Percentiles rank a stretch among this genome's conserved stretches.
Conservation (phyloP, 2,329 filamentous ascomycete species). For the Colletotrichum higginsianum region DNA sequence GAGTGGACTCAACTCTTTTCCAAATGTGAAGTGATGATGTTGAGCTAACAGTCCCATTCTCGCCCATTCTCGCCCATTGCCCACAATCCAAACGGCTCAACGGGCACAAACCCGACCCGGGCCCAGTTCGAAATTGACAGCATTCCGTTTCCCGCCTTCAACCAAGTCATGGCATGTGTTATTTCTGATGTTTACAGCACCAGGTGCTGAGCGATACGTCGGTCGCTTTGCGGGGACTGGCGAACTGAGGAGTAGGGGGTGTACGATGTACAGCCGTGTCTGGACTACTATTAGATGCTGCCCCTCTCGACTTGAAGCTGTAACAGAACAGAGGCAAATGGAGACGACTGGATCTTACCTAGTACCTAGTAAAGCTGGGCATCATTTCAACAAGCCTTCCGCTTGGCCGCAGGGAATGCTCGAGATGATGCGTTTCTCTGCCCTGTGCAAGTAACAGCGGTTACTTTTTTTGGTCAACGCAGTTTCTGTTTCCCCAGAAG, state of each 20-base stretch:
- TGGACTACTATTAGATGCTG: neutral
- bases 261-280: neutral
- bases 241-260: neutral
- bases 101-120: neutral
- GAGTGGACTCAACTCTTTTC: constrained; percentile 34
- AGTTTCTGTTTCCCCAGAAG: neutral
- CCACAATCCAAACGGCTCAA: neutral
- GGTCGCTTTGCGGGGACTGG: constrained; percentile 10
- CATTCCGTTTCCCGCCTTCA: constrained; percentile 37
- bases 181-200: neutral
- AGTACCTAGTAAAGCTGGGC: neutral
- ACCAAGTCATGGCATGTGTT: constrained; percentile 31
- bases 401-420: constrained; percentile 1
- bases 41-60: neutral
- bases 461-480: neutral
- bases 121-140: constrained; percentile 29
- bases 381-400: neutral
- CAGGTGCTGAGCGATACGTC: constrained; percentile 9
- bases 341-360: too few relatives aligned
- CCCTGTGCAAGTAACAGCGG: neutral
- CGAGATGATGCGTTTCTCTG: neutral
- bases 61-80: neutral
- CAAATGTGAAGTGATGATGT: constrained; percentile 17
- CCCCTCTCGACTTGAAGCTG: neutral
- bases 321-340: neutral